Conservation (phyloP, 495 filamentous ascomycete genomes). For the Penicillium parvum region DNA sequence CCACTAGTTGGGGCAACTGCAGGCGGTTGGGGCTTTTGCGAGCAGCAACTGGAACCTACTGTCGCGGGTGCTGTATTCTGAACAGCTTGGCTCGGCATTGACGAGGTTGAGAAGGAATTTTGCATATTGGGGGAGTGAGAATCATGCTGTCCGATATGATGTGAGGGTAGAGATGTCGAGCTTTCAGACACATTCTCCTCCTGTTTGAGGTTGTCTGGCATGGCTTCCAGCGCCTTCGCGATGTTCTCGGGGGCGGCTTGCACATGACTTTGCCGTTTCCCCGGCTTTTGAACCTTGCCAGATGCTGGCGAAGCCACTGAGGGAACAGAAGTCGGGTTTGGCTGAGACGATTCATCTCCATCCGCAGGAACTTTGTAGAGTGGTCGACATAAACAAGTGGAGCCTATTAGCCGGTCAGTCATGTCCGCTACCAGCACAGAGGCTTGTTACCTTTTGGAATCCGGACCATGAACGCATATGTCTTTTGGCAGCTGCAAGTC, state of each 20-base stretch:
- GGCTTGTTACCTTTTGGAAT: constrained; percentile 42
- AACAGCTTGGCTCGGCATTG: neutral
- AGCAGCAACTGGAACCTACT: constrained; percentile 28
- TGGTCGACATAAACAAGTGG: constrained; percentile 39
- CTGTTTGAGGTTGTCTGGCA: constrained; percentile 19
- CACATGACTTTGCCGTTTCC: constrained; percentile 23
- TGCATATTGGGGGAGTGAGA: neutral
- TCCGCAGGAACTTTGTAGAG: constrained; percentile 34
- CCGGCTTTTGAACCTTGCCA: constrained; percentile 26
- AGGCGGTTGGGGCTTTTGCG: constrained; percentile 18
- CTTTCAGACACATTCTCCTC: constrained; percentile 17
- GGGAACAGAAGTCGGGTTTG: constrained; percentile 7
- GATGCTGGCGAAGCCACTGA: constrained; percentile 12
- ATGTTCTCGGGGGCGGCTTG: constrained; percentile 28
- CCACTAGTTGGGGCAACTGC: constrained; percentile 10
- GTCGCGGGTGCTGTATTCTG: no score
- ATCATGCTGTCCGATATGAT: constrained; percentile 7
- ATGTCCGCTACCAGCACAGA: neutral
- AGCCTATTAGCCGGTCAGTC: constrained; percentile 19
- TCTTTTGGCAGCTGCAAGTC: constrained; percentile 52
- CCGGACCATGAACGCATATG: constrained; percentile 48
- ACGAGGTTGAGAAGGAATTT: neutral
- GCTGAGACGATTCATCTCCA: constrained; percentile 14
- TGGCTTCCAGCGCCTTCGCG: constrained; percentile 22
- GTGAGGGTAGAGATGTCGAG: constrained; percentile 6